Evolutionary conservation across 306 rosid species (phyloP), one percentile per base, ranked within the genome.

Genomic region (Phaseolus lunatus): DNA sequence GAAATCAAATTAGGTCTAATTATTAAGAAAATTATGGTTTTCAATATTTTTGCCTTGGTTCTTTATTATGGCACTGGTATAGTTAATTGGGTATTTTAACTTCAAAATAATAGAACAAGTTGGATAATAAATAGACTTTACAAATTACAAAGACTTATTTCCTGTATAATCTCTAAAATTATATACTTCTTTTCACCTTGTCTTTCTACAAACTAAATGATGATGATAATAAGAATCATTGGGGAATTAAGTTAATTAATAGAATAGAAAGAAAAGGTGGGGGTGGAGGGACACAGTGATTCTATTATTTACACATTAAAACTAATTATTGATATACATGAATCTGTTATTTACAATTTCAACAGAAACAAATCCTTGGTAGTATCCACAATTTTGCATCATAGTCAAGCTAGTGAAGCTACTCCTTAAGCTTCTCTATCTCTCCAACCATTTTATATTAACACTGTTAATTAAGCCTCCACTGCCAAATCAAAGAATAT

Each of bases 401-500:
- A 24, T 18, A 80, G 84, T 86, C 71, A 43, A 43, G 16, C 24
- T 7, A 7, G 58, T 18, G 7, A 81, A 84, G 82, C 85, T 80
- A 78, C 77, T 82, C 87, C 86, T 87, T 81, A 58, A 73, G 87
- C 84, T 79, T 84, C 87, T 92, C 90, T 88, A 85, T 83, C 70
- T 77, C 82, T 81, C 85, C 87, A 75, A 71, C 85, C 89, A 76
- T 70, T 67, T 79, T 50, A 57, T 83, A 88, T 85, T 64, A 86
- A 85, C 88, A 83, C 53, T 66, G 90, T 90, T 84, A 82, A 82
- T 70, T 66, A 81, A 84, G 82, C 91, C 77, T 80, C 88, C 86
- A 78, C 75, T 66, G 88, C 87, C 65, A 84, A 89, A 85, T 84
- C 27, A 90, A 92, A 89, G 88, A 87, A 90, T 87, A 86, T 82